A percentile compares a stretch with the other conserved stretches of the same genome.
Conservation (phyloP, 116 monocot genomes). For the Iris pallida region DNA sequence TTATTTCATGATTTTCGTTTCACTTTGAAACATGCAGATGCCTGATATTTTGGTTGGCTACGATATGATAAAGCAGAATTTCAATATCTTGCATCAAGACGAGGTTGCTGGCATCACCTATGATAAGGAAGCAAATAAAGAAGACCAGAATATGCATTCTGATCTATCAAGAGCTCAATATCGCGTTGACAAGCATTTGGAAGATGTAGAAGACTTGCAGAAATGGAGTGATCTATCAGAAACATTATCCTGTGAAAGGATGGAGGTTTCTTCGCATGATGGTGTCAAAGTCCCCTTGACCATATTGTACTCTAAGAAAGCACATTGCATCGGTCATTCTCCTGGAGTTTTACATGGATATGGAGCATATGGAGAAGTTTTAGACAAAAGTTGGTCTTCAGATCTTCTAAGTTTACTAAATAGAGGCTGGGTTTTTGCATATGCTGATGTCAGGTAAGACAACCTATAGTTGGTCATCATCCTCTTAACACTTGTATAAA, state of each 20-base stretch:
- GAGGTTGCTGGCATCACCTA: constrained; percentile 37
- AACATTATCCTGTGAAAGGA: constrained; percentile 61
- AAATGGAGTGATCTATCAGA: constrained; percentile 56
- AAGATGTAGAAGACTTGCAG: constrained; percentile 13
- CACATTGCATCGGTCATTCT: constrained; percentile 35
- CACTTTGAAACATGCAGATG: constrained; percentile 46
- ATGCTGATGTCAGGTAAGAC: constrained; percentile 95
- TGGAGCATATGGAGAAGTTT: constrained; percentile 91
- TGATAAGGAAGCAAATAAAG: constrained; percentile 14
- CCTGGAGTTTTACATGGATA: constrained; percentile 85
- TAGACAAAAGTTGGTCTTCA: constrained; percentile 91
- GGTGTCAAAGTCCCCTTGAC: constrained; percentile 67
- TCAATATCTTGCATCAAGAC: constrained; percentile 71
- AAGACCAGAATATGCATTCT: constrained; percentile 5
- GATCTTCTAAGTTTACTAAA: constrained; percentile 66
- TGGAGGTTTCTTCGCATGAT: constrained; percentile 73
- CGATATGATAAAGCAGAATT: constrained; percentile 49
- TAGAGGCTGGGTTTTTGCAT: constrained; percentile 93
- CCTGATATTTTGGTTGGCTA: constrained; percentile 95
- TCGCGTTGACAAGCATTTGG: constrained; percentile 15
- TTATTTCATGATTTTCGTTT: neutral
- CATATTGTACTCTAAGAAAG: constrained; percentile 58
- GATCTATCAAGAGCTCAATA: constrained; percentile 7
- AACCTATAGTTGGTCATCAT: neutral
- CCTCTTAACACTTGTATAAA: too few species aligned